Evolutionary conservation across 371 early-diverging fungal genomes (phyloP).

Genomic region (Rhizopus microsporus): DNA sequence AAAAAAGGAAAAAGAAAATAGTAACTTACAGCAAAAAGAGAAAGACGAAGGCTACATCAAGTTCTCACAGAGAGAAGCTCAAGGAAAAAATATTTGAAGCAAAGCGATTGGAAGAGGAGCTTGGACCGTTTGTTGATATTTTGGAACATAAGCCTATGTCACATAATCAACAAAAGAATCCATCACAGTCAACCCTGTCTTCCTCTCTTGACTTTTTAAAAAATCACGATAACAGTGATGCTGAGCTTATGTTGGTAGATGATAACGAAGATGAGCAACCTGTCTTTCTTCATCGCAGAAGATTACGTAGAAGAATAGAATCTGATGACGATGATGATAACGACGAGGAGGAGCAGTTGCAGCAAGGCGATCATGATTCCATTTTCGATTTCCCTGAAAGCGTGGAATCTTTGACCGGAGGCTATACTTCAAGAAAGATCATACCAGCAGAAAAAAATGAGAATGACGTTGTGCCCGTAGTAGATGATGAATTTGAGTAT

Average conservation of each 20-base stretch:
- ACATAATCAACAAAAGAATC: no score
- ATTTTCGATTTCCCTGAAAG: constrained; percentile 12
- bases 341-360: not conserved
- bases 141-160: no score
- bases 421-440: not conserved
- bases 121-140: no score
- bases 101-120: not conserved
- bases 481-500: constrained; percentile 9
- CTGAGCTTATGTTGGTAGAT: not conserved
- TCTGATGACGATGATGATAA: constrained; percentile 2
- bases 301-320: constrained; percentile 1
- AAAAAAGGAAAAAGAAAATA: not conserved
- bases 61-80: not conserved
- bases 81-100: constrained; percentile 9
- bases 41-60: not conserved
- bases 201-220: not conserved
- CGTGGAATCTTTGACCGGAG: not conserved
- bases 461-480: constrained; percentile 4
- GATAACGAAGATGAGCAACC: not conserved
- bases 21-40: constrained; percentile 3
- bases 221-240: not conserved
- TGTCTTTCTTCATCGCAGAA: not conserved
- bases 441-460: not conserved
- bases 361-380: constrained; percentile 1
- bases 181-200: no score